Conservation (phyloP, 2,329 filamentous ascomycete genomes). For the Pseudocercospora fuligena region DNA sequence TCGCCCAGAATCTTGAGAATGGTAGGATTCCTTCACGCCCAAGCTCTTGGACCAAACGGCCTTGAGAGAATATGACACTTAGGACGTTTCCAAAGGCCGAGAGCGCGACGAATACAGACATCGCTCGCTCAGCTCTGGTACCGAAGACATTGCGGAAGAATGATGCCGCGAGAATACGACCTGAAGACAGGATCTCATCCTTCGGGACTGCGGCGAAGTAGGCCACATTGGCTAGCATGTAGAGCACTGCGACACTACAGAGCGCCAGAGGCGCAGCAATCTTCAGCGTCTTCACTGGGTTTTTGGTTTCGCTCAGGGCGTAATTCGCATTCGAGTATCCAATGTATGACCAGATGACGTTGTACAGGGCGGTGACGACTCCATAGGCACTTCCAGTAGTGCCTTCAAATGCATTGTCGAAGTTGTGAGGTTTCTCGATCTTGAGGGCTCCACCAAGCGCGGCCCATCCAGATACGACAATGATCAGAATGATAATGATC, state of each 20-base stretch:
- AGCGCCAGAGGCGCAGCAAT: slow-evolving; percentile 44
- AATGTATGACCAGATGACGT: slow-evolving; percentile 72
- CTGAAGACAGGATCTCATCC: slow-evolving; percentile 26
- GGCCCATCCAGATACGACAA: slow-evolving; percentile 62
- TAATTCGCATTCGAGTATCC: slow-evolving; percentile 71
- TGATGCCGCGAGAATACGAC: slow-evolving; percentile 23
- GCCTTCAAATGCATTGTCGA: slow-evolving; percentile 66
- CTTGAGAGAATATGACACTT: slow-evolving; percentile 61
- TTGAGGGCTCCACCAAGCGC: slow-evolving; percentile 66
- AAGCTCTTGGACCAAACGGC: slow-evolving; percentile 64
- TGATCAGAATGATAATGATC: slow-evolving; percentile 67
- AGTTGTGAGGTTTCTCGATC: slow-evolving; percentile 66
- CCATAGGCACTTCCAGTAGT: slow-evolving; percentile 70
- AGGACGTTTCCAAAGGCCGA: slow-evolving; percentile 63
- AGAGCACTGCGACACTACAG: slow-evolving; percentile 33
- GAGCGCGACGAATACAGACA: slow-evolving; percentile 58
- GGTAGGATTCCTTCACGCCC: slow-evolving; percentile 63
- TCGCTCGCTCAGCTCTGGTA: slow-evolving; percentile 62
- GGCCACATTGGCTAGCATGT: slow-evolving; percentile 36
- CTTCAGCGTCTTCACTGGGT: slow-evolving; percentile 46
- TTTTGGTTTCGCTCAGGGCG: slow-evolving; percentile 49
- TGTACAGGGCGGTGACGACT: slow-evolving; percentile 72
- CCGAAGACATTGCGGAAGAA: slow-evolving; percentile 50
- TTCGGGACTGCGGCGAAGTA: slow-evolving; percentile 44
- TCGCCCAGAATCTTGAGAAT: slow-evolving; percentile 55